Evolutionary conservation across 768 basidiomycete genomes (phyloP).

Genomic region (Austroboletus eburneus): DNA sequence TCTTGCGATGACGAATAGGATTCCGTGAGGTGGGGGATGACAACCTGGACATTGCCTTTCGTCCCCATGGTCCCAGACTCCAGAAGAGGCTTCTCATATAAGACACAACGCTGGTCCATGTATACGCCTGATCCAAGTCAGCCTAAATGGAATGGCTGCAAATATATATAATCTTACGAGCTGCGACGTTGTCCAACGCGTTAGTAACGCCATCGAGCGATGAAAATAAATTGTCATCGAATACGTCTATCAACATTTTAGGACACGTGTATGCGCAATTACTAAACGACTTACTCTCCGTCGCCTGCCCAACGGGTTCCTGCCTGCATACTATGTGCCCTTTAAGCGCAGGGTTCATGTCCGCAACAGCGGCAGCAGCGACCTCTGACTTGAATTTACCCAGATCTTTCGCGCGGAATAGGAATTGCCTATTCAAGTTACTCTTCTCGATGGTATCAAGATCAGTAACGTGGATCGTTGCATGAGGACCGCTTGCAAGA

Average conservation of each 20-base stretch:
- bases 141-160: neutral
- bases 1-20: slow-evolving; percentile 98
- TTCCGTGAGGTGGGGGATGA: slow-evolving; percentile 92
- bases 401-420: slow-evolving; percentile 94
- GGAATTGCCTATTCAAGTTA: slow-evolving; percentile 96
- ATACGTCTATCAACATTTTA: slow-evolving; percentile 57
- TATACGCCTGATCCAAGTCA: slow-evolving; percentile 64
- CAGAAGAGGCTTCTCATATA: slow-evolving; percentile 91
- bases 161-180: slow-evolving; percentile 56
- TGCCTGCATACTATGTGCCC: slow-evolving; percentile 87
- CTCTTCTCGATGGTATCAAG: slow-evolving; percentile 99
- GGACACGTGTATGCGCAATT: neutral
- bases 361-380: slow-evolving; percentile 83
- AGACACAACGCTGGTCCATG: slow-evolving; percentile 98
- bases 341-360: slow-evolving; percentile 91
- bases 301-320: slow-evolving; percentile 88
- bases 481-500: slow-evolving; percentile 73
- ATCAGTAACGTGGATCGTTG: slow-evolving; percentile 89
- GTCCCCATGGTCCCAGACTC: slow-evolving; percentile 98
- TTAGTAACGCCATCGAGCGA: slow-evolving; percentile 93
- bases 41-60: slow-evolving; percentile 95
- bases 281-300: slow-evolving; percentile 67
- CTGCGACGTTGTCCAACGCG: slow-evolving; percentile 94
- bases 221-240: slow-evolving; percentile 84
- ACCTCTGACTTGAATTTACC: slow-evolving; percentile 98